Conservation (phyloP, 2,329 filamentous ascomycete species). For the Elsinoe ampelina region DNA sequence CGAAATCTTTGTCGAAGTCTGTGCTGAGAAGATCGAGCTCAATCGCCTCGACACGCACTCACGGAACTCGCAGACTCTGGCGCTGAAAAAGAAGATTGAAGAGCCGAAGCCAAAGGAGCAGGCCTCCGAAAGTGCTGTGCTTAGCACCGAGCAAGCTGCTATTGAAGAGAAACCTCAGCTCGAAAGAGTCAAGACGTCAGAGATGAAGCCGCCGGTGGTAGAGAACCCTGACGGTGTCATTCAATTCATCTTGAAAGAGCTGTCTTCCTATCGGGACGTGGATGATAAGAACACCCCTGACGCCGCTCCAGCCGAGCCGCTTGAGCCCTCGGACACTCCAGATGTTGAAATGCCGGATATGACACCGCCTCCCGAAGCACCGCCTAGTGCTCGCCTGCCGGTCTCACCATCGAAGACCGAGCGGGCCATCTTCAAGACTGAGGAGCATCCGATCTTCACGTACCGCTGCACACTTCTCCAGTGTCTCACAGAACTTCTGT, state of each 20-base stretch:
- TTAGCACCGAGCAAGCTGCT: conserved; percentile 9
- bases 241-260: conserved; percentile 85
- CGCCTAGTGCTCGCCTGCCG: not conserved
- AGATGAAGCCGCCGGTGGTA: conserved; percentile 72
- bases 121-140: conserved; percentile 1
- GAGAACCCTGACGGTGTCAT: conserved; percentile 93
- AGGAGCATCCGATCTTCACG: conserved; percentile 91
- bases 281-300: conserved; percentile 63
- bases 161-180: conserved; percentile 39
- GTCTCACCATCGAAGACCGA: conserved; percentile 43
- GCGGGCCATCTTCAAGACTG: conserved; percentile 75
- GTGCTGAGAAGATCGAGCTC: conserved; percentile 74
- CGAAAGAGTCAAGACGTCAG: conserved; percentile 49
- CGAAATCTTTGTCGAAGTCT: conserved; percentile 76
- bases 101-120: conserved; percentile 15
- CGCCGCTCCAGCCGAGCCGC: conserved; percentile 25
- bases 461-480: conserved; percentile 93
- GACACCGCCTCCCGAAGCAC: conserved; percentile 24
- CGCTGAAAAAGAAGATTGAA: conserved; percentile 39
- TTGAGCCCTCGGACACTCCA: conserved; percentile 20
- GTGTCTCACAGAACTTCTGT: conserved; percentile 79
- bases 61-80: conserved; percentile 44
- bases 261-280: conserved; percentile 85
- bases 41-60: conserved; percentile 48
- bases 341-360: conserved; percentile 44